These are phyloP conservation scores for Xylaria sp. DNA, from an alignment of 2,329 filamentous ascomycete species.

Conservation along the genomic window DNA sequence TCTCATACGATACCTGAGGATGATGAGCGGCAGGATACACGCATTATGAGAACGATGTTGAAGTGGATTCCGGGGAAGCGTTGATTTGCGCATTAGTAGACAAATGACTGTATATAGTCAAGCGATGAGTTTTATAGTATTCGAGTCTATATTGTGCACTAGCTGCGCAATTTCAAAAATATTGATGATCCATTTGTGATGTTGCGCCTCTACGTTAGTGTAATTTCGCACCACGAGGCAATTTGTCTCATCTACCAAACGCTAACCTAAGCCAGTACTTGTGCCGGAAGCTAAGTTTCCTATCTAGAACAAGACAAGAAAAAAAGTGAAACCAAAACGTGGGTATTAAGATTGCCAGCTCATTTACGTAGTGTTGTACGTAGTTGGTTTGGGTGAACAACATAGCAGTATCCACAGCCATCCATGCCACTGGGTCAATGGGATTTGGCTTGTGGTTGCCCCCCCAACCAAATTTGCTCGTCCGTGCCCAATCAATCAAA, in stretches of 20 bases:
- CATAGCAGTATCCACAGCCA: neutral
- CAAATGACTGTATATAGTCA: neutral
- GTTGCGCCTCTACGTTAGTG: neutral
- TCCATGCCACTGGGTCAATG: neutral
- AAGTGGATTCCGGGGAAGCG: slow-evolving; percentile 11
- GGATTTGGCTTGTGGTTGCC: slow-evolving; percentile 18
- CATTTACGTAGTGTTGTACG: neutral
- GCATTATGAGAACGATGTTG: slow-evolving; percentile 16
- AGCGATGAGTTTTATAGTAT: slow-evolving; percentile 24
- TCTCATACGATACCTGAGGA: slow-evolving; percentile 20
- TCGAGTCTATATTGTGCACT: slow-evolving; percentile 4
- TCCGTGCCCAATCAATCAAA: slow-evolving; percentile 21
- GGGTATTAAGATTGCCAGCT: neutral
- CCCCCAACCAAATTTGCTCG: slow-evolving; percentile 19
- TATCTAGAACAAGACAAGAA: neutral
- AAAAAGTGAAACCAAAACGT: neutral
- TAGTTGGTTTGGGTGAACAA: no score
- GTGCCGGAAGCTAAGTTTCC: neutral
- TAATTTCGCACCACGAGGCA: neutral
- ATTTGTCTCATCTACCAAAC: neutral
- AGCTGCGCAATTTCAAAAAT: neutral
- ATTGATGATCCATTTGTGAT: neutral
- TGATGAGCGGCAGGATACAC: slow-evolving; percentile 23
- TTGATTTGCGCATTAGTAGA: slow-evolving; percentile 17
- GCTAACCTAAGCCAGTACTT: neutral